These are phyloP conservation scores for Suillus clintonianus DNA, from an alignment of 768 basidiomycete genomes.

Conservation along the genomic window DNA sequence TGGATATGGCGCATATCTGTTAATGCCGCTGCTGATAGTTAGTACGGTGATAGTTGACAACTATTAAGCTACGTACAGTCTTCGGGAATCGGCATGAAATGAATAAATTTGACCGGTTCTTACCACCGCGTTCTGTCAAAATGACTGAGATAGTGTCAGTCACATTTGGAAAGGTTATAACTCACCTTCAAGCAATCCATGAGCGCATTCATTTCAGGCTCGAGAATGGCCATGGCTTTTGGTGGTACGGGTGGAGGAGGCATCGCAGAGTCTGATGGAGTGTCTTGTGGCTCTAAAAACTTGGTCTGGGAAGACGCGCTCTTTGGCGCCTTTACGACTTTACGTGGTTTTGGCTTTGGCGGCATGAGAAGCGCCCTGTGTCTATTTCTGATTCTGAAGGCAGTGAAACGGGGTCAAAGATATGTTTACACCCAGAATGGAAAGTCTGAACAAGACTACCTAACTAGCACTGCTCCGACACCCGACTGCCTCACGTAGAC, in stretches of 20 bases:
- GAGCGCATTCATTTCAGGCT: constrained; percentile 66
- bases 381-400: not conserved
- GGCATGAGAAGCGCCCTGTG: constrained; percentile 36
- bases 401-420: not conserved
- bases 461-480: not conserved
- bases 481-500: constrained; percentile 3
- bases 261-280: constrained; percentile 42
- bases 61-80: constrained; percentile 45
- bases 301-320: constrained; percentile 11
- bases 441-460: not conserved
- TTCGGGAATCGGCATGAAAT: constrained; percentile 65
- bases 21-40: constrained; percentile 48
- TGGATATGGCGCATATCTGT: constrained; percentile 58
- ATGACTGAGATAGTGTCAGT: constrained; percentile 1
- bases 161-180: constrained; percentile 6
- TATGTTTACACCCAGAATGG: not conserved
- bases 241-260: constrained; percentile 54
- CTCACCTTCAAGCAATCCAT: constrained; percentile 57
- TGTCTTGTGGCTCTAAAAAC: constrained; percentile 31
- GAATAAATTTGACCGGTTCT: constrained; percentile 72
- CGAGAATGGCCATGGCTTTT: constrained; percentile 45
- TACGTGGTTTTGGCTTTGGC: constrained; percentile 42
- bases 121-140: constrained; percentile 56
- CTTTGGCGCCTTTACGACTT: constrained; percentile 27
- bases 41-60: not conserved